Evolutionary conservation across 2,329 filamentous ascomycete species (phyloP), one percentile per base, ranked within the genome.

Genomic region (Microcyclosporella mali): DNA sequence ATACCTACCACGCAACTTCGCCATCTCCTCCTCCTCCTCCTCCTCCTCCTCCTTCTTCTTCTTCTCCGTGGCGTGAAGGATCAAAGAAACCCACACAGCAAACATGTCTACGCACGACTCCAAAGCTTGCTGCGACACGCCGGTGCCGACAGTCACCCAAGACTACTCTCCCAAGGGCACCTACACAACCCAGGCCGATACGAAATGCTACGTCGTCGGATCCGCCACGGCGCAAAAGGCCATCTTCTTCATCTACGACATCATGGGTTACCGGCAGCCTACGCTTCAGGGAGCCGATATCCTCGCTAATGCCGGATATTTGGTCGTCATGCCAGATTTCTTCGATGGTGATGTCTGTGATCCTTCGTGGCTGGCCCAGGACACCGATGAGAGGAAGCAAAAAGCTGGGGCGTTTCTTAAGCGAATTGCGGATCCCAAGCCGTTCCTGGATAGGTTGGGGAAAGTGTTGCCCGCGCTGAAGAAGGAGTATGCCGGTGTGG

Each of bases 271-370:
- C 37, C 16, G n/a, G 17, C 11, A 12, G 10, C 42, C 35, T 12
- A 45, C 31, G 11, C 37, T 40, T 16, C 25, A 41, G 29, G 42
- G 42, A 12, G 42, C 42, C 8, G 42, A 45, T 21, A 40, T 33
- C 12, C 42, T 45, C 14, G 42, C 37, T 3, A 12, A 7, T 3
- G 17, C 29, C 3, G 37, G 38, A 3, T 36, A 36, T 21, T 35
- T 43, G 16, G 40, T 43, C 40, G 19, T 47, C n/a, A 43, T 47
- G 33, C 44, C 44, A 4, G 44, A 47, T 33, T 42, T 43, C 12
- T 47, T 43, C 18, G 37, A 46, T 15, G 46, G 40, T 31, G 25
- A 28, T 9, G 30, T 28, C 16, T 43, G 43, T n/a, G 31, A 46
- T 6, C 16, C 18, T 10, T 28, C 17, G 10, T 50, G 47, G 47